Evolutionary conservation across 148 eudicot species (phyloP).

Genomic region (Amaranthus palmeri): DNA sequence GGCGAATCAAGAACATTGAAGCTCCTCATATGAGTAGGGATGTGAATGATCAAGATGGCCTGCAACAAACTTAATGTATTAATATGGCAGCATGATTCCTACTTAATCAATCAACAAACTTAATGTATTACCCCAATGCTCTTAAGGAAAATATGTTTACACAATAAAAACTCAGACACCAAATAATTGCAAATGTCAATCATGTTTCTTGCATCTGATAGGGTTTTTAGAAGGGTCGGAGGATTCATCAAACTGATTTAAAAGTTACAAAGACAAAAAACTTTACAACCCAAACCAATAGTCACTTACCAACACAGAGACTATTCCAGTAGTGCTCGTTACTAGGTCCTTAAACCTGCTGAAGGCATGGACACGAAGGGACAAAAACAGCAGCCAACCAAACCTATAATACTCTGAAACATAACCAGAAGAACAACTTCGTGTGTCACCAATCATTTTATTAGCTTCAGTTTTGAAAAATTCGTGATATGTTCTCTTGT

Average conservation of each 20-base stretch:
- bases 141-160: neutral
- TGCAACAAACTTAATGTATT: conserved; percentile 32
- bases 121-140: conserved; percentile 1
- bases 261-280: neutral
- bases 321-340: conserved; percentile 82
- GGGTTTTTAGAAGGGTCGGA: neutral
- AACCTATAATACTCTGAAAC: conserved; percentile 60
- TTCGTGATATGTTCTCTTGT: conserved; percentile 61
- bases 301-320: conserved; percentile 63
- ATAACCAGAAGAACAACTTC: conserved; percentile 22
- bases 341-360: conserved; percentile 83
- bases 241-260: neutral
- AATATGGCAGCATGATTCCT: conserved; percentile 5
- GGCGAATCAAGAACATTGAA: conserved; percentile 51
- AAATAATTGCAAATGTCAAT: neutral
- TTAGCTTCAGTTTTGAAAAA: conserved; percentile 56
- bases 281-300: conserved; percentile 4
- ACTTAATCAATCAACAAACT: conserved; percentile 12
- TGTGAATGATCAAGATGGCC: conserved; percentile 86
- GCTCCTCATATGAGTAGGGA: conserved; percentile 66
- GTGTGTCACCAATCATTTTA: conserved; percentile 29
- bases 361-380: conserved; percentile 83
- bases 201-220: neutral
- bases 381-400: conserved; percentile 93
- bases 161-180: neutral